phyloP scores from a whole-genome alignment of 1,284 basidiomycete species.

The Trichosporon sp. region DNA sequence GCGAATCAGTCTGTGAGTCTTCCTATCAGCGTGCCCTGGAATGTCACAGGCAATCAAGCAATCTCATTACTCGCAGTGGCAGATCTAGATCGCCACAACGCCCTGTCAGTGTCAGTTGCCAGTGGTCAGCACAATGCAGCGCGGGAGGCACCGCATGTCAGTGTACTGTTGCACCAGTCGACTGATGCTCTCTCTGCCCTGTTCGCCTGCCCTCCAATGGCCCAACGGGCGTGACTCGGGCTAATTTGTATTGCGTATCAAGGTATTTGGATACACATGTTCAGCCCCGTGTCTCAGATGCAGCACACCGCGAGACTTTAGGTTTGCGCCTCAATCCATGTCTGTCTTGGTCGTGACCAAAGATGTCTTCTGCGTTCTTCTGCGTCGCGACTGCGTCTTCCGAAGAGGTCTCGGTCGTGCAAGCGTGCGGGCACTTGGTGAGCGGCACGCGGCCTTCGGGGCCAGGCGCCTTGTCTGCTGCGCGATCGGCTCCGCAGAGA shows the following conservation, averaged over 20 bases:
- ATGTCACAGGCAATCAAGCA: not conserved
- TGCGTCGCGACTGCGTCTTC: not conserved
- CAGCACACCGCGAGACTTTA: not conserved
- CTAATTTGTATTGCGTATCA: not conserved
- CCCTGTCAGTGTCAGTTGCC: not conserved
- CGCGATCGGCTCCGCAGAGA: not conserved
- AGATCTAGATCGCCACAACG: not conserved
- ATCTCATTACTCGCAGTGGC: not conserved
- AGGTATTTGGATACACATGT: not conserved
- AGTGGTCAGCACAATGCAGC: not conserved
- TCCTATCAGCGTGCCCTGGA: not conserved
- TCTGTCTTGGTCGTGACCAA: not conserved
- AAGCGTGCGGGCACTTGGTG: not conserved
- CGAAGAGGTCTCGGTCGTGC: not conserved
- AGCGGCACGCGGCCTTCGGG: not conserved
- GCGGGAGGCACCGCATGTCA: not conserved
- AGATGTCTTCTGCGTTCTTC: not conserved
- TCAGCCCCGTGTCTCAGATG: not conserved
- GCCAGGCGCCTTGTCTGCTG: no score
- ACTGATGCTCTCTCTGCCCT: not conserved
- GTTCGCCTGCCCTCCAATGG: not conserved
- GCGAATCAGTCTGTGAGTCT: not conserved
- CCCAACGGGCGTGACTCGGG: not conserved
- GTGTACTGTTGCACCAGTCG: not conserved
- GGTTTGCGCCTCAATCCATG: not conserved